Conservation (phyloP, 1,284 basidiomycete species). For the Trametes versicolor region DNA sequence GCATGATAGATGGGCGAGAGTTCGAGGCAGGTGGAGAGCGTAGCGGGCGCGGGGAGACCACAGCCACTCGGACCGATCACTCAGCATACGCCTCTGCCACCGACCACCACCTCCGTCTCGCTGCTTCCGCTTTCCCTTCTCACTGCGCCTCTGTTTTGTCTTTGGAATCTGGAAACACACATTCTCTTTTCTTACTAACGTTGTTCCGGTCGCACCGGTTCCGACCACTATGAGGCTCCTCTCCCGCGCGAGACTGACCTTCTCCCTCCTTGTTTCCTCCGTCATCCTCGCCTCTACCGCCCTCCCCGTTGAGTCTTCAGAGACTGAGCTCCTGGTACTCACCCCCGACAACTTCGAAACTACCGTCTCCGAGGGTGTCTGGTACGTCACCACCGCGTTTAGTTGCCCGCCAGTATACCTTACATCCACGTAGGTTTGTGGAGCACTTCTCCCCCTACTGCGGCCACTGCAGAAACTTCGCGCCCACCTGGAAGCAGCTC, state of each 20-base stretch:
- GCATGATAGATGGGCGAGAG: constrained; percentile 49
- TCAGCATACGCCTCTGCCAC: constrained; percentile 5
- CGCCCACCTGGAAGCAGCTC: constrained; percentile 87
- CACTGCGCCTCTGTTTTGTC: not conserved
- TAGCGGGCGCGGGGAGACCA: not conserved
- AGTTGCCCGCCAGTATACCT: not conserved
- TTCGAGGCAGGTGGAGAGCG: not conserved
- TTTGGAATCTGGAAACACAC: not conserved
- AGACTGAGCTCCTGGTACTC: constrained; percentile 48
- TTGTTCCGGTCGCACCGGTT: constrained; percentile 5
- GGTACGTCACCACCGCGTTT: constrained; percentile 51
- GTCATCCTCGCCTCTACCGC: constrained; percentile 48
- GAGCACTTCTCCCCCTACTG: constrained; percentile 87
- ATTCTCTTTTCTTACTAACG: constrained; percentile 2
- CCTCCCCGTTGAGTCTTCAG: constrained; percentile 50
- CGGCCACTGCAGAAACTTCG: constrained; percentile 79
- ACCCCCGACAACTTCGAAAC: constrained; percentile 73
- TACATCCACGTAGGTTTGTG: constrained; percentile 59
- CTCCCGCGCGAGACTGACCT: constrained; percentile 40
- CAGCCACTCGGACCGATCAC: constrained; percentile 13
- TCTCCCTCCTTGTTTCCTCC: constrained; percentile 47
- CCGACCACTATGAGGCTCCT: constrained; percentile 38
- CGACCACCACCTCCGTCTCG: constrained; percentile 1
- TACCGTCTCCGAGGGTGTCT: constrained; percentile 69
- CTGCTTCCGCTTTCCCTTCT: not conserved